These are phyloP conservation scores for Withania somnifera DNA, from an alignment of 305 asterid species.

Conservation along the genomic window DNA sequence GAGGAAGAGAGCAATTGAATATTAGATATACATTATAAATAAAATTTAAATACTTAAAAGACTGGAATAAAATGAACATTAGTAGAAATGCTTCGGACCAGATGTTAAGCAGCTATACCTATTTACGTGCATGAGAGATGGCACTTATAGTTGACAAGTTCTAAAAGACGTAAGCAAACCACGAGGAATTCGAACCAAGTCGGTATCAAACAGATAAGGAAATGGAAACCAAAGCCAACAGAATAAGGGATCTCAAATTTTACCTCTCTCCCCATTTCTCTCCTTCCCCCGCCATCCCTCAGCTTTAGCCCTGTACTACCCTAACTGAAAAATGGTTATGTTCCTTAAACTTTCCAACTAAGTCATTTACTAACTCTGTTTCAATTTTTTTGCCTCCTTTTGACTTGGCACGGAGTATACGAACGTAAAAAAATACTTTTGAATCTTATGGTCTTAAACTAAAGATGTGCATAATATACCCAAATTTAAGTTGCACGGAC, in stretches of 20 bases:
- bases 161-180: background rate
- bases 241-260: background rate
- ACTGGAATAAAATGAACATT: background rate
- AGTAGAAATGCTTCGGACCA: background rate
- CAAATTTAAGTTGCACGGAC: too few species aligned
- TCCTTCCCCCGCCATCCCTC: background rate
- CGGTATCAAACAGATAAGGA: background rate
- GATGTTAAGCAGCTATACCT: background rate
- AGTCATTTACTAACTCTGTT: background rate
- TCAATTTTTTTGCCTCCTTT: background rate
- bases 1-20: background rate
- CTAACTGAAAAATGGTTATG: background rate
- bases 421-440: background rate
- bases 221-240: background rate
- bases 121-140: background rate
- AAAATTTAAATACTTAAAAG: background rate
- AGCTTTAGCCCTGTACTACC: background rate
- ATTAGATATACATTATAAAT: background rate
- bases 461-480: background rate
- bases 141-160: background rate
- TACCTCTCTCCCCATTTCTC: background rate
- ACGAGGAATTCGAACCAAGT: background rate
- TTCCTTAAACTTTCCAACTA: background rate
- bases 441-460: background rate
- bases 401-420: background rate